Base-by-base conservation (phyloP, 306 rosid species). In the Begonia peltatifolia region DNA sequence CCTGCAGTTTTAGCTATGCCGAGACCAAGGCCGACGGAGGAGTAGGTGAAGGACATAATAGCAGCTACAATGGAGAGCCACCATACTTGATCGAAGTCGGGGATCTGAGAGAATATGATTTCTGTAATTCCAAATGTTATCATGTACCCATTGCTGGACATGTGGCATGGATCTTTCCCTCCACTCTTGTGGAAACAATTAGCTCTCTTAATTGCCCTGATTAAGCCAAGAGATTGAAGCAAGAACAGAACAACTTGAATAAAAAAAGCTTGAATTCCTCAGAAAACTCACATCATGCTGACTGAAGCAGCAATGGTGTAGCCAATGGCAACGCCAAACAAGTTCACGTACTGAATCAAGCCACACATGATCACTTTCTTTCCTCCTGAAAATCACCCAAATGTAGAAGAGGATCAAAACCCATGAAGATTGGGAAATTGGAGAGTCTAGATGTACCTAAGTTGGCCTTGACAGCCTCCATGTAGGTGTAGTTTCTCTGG, bases 181-280 rank as follows among this genome's bases (percentile, higher is more conserved):
- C 90, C 94, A 68, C 83, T 77, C 59, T 64, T 65, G 68, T 87
- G 96, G 47, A 75, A 87, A 63, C 96, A 87, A 58, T 87, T 80
- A 54, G 94, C 78, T 64, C 55, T 74, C 68, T 67, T 74, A 57
- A 87, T 87, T 2, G 94, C 96, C 55, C 96, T 87, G 16, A 16
- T 13, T 12, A 14, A 13, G 10, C 22, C 16, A 13, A 16, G 16
- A 49, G 4, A 49, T 14, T 4, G 9, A 49, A 13, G 0, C 10
- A n/a, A 55, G 6, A 23, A 46, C 55, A 52, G 16, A 9, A 25
- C 14, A 13, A 11, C 14, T 10, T 7, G 38, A 30, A 30, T 30
- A 30, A 30, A 30, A 30, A 30, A 30, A 30, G 38, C 6, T 30
- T 30, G 38, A 30, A 30, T 5, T 30, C 38, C 38, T 30, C 38